Base-by-base conservation (phyloP, 2,329 filamentous ascomycete genomes). In the Colletotrichum sojae region DNA sequence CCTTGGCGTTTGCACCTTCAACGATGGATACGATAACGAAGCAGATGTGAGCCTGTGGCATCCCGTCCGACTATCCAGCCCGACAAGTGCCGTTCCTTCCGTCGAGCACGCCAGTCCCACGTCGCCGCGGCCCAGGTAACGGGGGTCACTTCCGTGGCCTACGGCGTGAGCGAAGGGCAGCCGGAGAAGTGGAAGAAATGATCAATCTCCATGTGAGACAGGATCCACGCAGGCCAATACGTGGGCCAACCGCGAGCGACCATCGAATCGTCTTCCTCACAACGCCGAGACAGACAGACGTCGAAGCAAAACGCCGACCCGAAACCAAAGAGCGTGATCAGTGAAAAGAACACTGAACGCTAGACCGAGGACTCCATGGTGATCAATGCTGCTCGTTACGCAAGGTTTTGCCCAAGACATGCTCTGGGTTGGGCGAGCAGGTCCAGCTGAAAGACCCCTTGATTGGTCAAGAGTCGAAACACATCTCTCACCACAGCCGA, bases 261-360 rank as follows among this genome's bases (percentile, higher is more conserved):
- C 27, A 62, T 51, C 64, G 36, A 67, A 56, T 52, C 51, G 46
- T 16, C 18, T n/a, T 43, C 25, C 27, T 18, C 15, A 13, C 53
- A 63, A n/a, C 52, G 15, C 59, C 60, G 53, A 68, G 65, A 68
- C 53, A 64, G 53, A 16, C 20, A 12, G 45, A n/a, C 13, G 46
- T 58, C 60, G 65, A 58, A 68, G 53, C 65, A 36, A 64, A 51
- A 68, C 59, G 45, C 39, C 65, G 46, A 63, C 25, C 39, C 40
- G 39, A 64, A 68, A 59, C 54, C 51, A 39, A 63, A 54, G 39
- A 39, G 60, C 36, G 46, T 36, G 31, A 10, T 9, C 10, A 36
- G 31, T 36, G 31, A 36, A 36, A 36, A 36, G 31, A 36, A 10
- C 31, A 36, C 31, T 8, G 31, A 25, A 25, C 22, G 22, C 22